phyloP scores from a whole-genome alignment of 2,329 filamentous ascomycete species.

The Massarina eburnea region DNA sequence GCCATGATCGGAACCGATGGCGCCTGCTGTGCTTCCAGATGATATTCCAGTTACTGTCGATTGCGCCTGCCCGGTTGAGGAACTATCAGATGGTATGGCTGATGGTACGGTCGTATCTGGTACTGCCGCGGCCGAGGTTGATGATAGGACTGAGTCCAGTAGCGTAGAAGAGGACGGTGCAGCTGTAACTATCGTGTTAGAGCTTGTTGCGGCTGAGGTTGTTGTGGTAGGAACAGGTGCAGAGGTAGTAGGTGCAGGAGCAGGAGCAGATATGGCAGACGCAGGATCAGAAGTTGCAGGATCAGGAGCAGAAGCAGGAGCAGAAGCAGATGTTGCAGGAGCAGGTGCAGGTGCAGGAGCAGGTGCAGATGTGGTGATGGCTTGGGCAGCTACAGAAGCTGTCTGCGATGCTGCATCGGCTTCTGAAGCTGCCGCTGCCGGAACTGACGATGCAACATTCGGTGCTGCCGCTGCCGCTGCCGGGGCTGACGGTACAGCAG shows the following conservation, averaged over 20 bases:
- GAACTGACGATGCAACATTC: constrained; percentile 7
- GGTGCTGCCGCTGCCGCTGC: constrained; percentile 8
- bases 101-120: constrained; percentile 16
- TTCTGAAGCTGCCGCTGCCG: constrained; percentile 5
- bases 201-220: constrained; percentile 26
- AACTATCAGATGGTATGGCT: constrained; percentile 10
- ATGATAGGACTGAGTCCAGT: constrained; percentile 8
- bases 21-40: constrained; percentile 29
- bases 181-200: constrained; percentile 34
- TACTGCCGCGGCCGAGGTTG: constrained; percentile 15
- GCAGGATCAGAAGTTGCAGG: constrained; percentile 2
- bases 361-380: constrained; percentile 11
- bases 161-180: constrained; percentile 16
- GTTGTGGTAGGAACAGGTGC: constrained; percentile 16
- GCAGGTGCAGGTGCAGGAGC: too few relatives aligned
- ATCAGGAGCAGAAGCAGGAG: too few relatives aligned
- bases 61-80: constrained; percentile 17
- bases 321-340: constrained; percentile 14
- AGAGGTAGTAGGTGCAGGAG: constrained; percentile 9
- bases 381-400: constrained; percentile 5
- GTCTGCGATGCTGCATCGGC: constrained; percentile 3
- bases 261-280: constrained; percentile 4
- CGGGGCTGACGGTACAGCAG: constrained; percentile 16
- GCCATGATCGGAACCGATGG: constrained; percentile 30
- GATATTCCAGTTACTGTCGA: constrained; percentile 17